A percentile compares a stretch with the other conserved stretches of the same genome.
phyloP scores from a whole-genome alignment of 192 early-diverging fungal species.

The Radiomyces spectabilis region DNA sequence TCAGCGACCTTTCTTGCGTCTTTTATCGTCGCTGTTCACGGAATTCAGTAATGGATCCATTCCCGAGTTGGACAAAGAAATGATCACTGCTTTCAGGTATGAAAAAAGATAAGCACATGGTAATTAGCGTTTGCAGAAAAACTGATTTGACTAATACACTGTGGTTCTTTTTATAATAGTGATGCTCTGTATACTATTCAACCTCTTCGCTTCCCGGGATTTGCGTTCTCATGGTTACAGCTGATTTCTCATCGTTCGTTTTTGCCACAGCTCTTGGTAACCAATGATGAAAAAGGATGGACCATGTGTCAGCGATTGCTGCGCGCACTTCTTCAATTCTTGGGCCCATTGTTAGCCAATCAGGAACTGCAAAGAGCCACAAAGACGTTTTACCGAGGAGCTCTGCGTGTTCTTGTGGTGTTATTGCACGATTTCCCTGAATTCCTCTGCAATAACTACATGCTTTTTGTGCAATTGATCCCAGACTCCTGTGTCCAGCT shows the following conservation, averaged over 20 bases:
- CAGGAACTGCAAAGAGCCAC: conserved; percentile 66
- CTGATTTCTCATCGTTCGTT: conserved; percentile 89
- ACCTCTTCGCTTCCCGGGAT: conserved; percentile 84
- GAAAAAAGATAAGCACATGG: conserved; percentile 18
- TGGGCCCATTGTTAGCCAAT: conserved; percentile 74
- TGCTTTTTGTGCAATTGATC: conserved; percentile 87
- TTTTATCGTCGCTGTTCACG: conserved; percentile 76
- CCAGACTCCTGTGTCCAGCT: conserved; percentile 89
- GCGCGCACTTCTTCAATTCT: conserved; percentile 76
- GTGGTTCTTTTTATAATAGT: conserved; percentile 17
- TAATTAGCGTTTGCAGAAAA: too few relatives aligned
- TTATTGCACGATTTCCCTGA: conserved; percentile 97
- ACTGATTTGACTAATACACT: too few relatives aligned
- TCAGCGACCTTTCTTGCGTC: conserved; percentile 84
- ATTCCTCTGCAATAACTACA: conserved; percentile 89
- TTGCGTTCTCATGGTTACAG: conserved; percentile 91
- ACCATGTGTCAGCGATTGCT: conserved; percentile 77
- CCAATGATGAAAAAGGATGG: conserved; percentile 80
- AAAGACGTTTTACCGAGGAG: conserved; percentile 82
- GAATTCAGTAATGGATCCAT: conserved; percentile 45
- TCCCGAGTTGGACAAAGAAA: neutral
- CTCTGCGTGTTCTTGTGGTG: conserved; percentile 84
- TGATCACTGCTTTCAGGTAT: conserved; percentile 15
- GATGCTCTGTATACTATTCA: conserved; percentile 80
- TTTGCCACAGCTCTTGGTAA: conserved; percentile 77